Base-by-base conservation (phyloP, 306 rosid genomes). In the Prunus mira region DNA sequence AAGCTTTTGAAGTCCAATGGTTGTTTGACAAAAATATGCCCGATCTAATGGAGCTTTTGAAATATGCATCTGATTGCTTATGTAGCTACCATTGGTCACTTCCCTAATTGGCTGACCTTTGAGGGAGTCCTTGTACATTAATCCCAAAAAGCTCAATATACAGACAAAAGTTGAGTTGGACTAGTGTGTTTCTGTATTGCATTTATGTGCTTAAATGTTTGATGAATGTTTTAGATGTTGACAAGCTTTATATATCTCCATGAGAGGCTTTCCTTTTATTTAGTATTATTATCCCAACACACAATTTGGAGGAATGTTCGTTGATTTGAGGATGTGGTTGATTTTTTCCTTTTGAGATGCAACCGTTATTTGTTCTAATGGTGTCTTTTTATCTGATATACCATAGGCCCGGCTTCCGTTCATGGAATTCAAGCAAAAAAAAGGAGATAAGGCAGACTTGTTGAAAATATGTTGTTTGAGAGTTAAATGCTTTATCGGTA, bases 401-500 rank as follows among this genome's bases (percentile, higher is more conserved):
- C 72, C 61, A 14, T 80, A 90, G 95, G 18, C 78, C 15, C 69
- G 80, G 55, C 88, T 90, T 81, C 95, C 95, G 13, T 88, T 90
- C 45, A 90, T 90, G 95, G 88, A 86, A 25, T 64, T 79, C 9
- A 81, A 79, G 72, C 82, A 54, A 55, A 86, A 67, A 81, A 90
- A 72, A 73, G 89, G 90, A 71, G 78, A 30, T 2, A 84, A 11
- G 51, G 86, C 85, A 56, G 43, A 74, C 8, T 32, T 79, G 61
- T 17, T 90, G 76, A 90, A 81, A 83, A 82, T 81, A 71, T 90
- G 92, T 80, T 81, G 81, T 41, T 9, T 67, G 72, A 79, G 92
- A 83, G 92, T 90, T 47, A 90, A 90, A 84, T 90, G 95, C 84
- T 90, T 84, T 52, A 69, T 90, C 61, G 92, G 95, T 90, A 83